Base-by-base conservation (phyloP, 2,329 filamentous ascomycete genomes). In the Penicillium sp. region DNA sequence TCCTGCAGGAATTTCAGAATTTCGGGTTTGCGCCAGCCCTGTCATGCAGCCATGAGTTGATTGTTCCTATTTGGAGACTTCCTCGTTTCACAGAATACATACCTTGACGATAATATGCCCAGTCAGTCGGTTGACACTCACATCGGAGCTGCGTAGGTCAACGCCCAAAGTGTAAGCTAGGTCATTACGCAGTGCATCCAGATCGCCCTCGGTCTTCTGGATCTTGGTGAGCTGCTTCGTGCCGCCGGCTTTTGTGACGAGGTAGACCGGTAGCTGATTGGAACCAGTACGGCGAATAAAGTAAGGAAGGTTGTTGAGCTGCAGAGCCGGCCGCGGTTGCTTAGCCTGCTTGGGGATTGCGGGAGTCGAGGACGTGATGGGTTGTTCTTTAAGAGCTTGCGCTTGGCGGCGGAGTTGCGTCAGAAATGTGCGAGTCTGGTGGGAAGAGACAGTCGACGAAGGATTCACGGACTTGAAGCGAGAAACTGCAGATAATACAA, bases 151-250 rank as follows among this genome's bases (percentile, higher is more conserved):
- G 28, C 48, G 56, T 14, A 70, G 77, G 26, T 53, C 66, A 28
- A 91, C 58, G 1, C 72, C 67, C 45, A 95, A 64, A 8, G 73
- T 76, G 14, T 68, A 59, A 25, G 73, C 69, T 41, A 97, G 61
- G 53, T 89, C 84, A 23, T 76, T 65, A 46, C 79, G 74, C 49
- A 97, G 62, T 3, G 72, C 76, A 20, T 71, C 65, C 34, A 81
- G 58, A 61, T 94, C 78, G 11, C 93, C 93, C 41, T 87, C 81
- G 34, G 91, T 77, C 67, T 86, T 89, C 63, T 88, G 85, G 40
- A 98, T 69, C 41, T 80, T 67, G 4, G 91, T 94, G 56, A 86
- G 68, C 56, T 81, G 79, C 59, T 82, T 75, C 50, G 86, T 93
- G 10, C 87, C 87, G 36, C 88, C 88, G 9, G 80, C 76, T 70